Percentiles rank a stretch among this genome's conserved stretches.
Evolutionary conservation across 2,329 filamentous ascomycete species (phyloP).

Genomic region (Polychaeton citri): DNA sequence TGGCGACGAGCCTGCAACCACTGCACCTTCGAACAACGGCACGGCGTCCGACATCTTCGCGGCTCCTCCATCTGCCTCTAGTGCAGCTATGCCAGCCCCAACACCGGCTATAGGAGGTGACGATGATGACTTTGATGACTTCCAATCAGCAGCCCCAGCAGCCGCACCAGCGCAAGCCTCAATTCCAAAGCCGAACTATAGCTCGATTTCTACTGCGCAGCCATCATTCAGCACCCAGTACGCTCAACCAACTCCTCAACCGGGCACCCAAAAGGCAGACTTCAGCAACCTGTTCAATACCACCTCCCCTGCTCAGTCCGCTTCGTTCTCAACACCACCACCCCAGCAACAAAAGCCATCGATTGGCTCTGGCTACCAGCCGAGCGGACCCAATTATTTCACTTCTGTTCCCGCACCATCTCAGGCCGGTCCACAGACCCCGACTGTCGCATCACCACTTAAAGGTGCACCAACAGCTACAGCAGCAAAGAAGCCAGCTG

Average conservation of each 20-base stretch:
- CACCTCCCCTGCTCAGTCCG: constrained; percentile 58
- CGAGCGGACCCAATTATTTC: constrained; percentile 84
- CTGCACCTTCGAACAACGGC: constrained; percentile 32
- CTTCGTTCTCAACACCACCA: constrained; percentile 23
- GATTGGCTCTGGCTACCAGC: constrained; percentile 56
- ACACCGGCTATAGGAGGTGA: constrained; percentile 41
- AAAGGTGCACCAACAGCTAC: constrained; percentile 19
- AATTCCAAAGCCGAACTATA: constrained; percentile 23
- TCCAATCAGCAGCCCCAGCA: constrained; percentile 67
- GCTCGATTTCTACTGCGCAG: constrained; percentile 32
- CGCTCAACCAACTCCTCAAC: constrained; percentile 71
- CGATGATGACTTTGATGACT: constrained; percentile 95
- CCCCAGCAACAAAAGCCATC: constrained; percentile 31
- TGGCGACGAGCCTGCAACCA: constrained; percentile 45
- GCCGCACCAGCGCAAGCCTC: constrained; percentile 15
- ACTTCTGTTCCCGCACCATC: constrained; percentile 51
- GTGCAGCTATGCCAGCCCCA: constrained; percentile 2
- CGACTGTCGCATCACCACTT: constrained; percentile 20
- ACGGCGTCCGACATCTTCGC: constrained; percentile 12
- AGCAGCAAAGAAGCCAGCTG: constrained; percentile 29
- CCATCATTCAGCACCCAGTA: constrained; percentile 51
- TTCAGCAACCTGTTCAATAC: constrained; percentile 74
- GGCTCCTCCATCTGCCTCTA: constrained; percentile 11
- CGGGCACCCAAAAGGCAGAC: constrained; percentile 58
- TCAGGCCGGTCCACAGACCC: constrained; percentile 27